Evolutionary conservation across 2,329 filamentous ascomycete species (phyloP), one percentile per base, ranked within the genome.

Genomic region (Clonostachys byssicola): DNA sequence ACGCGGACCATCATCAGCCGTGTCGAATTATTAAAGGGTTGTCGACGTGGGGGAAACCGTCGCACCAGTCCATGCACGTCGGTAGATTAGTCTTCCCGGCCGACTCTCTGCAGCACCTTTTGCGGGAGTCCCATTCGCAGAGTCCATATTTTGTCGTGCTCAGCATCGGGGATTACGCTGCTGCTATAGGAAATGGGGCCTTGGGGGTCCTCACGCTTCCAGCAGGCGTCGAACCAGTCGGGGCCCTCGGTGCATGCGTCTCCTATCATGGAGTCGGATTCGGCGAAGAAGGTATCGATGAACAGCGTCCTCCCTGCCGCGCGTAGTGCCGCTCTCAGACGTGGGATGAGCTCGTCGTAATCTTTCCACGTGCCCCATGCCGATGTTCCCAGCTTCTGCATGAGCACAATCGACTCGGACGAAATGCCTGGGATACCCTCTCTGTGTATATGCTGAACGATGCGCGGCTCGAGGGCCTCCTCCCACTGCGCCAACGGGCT

Each of bases 291-390:
- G 4, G 58, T 54, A 6, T 60, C 52, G 5, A 64, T 53, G 7
- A 33, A 40, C 34, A 65, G 46, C n/a, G 33, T 49, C 16, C 44
- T 43, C 12, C 52, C 52, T 0, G 47, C 40, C 1, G 23, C 46
- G 39, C 51, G 47, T 40, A 61, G 40, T 8, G 44, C 51, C 16
- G 55, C 51, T 16, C 46, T 54, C 47, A 63, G 30, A 4, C 55
- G 52, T 34, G 57, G 56, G 34, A 66, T 50, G 16, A 60, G 45
- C n/a, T 17, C 44, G 40, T 65, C 60, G 44, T 60, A 61, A 42
- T 64, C 58, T 5, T 51, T 55, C 63, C 63, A 65, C 18, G 57
- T 54, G 13, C 57, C 46, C 61, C 61, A 66, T 9, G 52, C 56
- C 3, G 40, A 42, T 9, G 20, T 20, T 7, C 39, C 47, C 7